Conservation (phyloP, 768 basidiomycete species). For the Rhodotorula graminis region DNA sequence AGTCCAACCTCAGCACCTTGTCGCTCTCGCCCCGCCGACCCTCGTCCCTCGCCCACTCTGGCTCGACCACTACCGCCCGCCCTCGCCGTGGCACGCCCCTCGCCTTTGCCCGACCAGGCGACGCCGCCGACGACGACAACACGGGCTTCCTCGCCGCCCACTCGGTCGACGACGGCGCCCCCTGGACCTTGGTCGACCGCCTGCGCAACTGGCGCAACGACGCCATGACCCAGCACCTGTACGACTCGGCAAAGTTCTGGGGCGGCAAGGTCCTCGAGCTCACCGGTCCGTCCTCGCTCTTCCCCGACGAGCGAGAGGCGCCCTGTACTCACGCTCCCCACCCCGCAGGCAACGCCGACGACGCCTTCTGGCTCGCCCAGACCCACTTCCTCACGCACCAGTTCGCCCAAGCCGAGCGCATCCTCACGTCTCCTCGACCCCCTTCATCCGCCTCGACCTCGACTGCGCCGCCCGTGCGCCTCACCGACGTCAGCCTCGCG, state of each 20-base stretch:
- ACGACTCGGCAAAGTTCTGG: conserved; percentile 97
- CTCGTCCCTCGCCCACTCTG: conserved; percentile 10
- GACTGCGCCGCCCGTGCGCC: conserved; percentile 19
- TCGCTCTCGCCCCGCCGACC: conserved; percentile 36
- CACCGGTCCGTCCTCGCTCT: conserved; percentile 61
- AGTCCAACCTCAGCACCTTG: conserved; percentile 30
- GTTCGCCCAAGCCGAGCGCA: conserved; percentile 85
- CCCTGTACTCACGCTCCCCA: not conserved
- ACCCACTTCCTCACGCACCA: conserved; percentile 94
- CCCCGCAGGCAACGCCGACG: conserved; percentile 80
- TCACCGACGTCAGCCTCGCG: conserved; percentile 62
- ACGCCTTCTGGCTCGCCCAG: conserved; percentile 98
- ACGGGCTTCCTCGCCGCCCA: not conserved
- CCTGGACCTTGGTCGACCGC: conserved; percentile 82
- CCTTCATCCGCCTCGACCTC: conserved; percentile 1
- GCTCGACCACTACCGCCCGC: conserved; percentile 15
- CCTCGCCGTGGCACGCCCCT: not conserved
- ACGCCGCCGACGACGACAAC: not conserved
- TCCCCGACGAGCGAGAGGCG: not conserved
- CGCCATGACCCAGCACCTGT: conserved; percentile 95
- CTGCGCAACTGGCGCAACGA: conserved; percentile 97
- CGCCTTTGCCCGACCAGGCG: not conserved
- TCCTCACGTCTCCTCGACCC: conserved; percentile 81
- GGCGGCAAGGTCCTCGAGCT: conserved; percentile 93
- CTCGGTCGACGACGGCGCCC: conserved; percentile 35